A percentile compares a stretch with the other conserved stretches of the same genome.
Conservation (phyloP, 805 yeast species). For the Clavispora phyllophila region DNA sequence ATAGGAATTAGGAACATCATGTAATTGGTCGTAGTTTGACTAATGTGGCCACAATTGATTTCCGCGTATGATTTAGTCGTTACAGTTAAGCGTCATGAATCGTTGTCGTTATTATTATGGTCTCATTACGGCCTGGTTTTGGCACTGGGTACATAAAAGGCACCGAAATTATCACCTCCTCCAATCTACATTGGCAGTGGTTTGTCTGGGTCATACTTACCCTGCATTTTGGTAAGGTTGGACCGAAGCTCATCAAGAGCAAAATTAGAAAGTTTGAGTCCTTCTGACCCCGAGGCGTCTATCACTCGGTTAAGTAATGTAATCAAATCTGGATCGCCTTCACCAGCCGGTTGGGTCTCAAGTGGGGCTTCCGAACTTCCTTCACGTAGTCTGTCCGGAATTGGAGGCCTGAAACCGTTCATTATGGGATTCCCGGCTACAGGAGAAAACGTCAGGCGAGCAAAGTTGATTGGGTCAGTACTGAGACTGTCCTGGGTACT, state of each 20-base stretch:
- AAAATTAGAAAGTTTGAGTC: conserved; percentile 13
- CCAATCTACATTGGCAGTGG: not conserved
- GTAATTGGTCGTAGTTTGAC: not conserved
- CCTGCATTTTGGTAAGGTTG: conserved; percentile 17
- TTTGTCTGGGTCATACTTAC: not conserved
- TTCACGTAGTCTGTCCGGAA: not conserved
- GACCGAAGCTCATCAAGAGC: conserved; percentile 24
- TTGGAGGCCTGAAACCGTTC: not conserved
- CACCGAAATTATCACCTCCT: no score
- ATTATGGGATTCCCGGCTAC: not conserved
- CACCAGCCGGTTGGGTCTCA: not conserved
- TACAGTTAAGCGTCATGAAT: not conserved
- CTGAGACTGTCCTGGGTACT: not conserved
- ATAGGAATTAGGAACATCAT: not conserved
- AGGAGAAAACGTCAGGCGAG: not conserved
- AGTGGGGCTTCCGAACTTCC: not conserved
- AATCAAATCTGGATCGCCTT: conserved; percentile 7
- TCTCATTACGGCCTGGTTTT: not conserved
- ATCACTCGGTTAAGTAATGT: conserved; percentile 14
- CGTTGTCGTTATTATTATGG: not conserved
- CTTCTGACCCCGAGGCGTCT: conserved; percentile 16
- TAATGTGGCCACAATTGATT: not conserved
- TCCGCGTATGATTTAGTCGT: not conserved
- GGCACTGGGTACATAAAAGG: not conserved
- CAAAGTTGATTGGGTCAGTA: not conserved